Evolutionary conservation across 106 monocot species (phyloP), one percentile per base, ranked within the genome.

Genomic region (Apostasia shenzhenica): DNA sequence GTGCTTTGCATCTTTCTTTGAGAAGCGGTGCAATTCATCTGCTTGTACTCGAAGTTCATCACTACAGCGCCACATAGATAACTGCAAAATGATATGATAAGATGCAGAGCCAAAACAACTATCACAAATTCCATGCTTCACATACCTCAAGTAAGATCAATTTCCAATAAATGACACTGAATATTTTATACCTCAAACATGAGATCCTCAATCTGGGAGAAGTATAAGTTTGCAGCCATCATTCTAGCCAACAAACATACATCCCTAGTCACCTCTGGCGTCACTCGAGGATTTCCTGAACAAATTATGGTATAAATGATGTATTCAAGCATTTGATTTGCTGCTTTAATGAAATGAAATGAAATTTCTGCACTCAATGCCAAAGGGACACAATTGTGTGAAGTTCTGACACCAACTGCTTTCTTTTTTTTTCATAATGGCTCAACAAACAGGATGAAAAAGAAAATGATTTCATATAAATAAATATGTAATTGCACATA

Each of bases 201-300:
- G 45, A 93, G 59, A 71, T 93, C 92, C 59, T 88, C 92, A 54
- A 93, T 93, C 71, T 88, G 88, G 38, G 92, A 88, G 78, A 81
- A 88, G 73, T 88, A 93, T 69, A 93, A 70, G 57, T 85, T 93
- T 66, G 92, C 85, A 63, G 92, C 92, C 88, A 88, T 93, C 92
- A 93, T 83, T 77, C 85, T 81, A n/a, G 92, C 79, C 70, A 93
- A 71, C 71, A 93, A 76, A 67, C 92, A 93, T n/a, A 93, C 92
- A 68, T 93, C 88, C 57, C 86, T 85, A 50, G 92, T 93, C 66
- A 93, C 92, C 65, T 92, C 92, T 49, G 92, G 92, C 45, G 92
- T 92, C 48, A 92, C 92, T 77, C 88, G 88, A 55, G 92, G 92
- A 69, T 93, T 93, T 75, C 92, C 92, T 93, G 55, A 48, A 77